A percentile compares a stretch with the other conserved stretches of the same genome.
phyloP scores from a whole-genome alignment of 176 grass and related monocot species.

The Ensete glaucum region DNA sequence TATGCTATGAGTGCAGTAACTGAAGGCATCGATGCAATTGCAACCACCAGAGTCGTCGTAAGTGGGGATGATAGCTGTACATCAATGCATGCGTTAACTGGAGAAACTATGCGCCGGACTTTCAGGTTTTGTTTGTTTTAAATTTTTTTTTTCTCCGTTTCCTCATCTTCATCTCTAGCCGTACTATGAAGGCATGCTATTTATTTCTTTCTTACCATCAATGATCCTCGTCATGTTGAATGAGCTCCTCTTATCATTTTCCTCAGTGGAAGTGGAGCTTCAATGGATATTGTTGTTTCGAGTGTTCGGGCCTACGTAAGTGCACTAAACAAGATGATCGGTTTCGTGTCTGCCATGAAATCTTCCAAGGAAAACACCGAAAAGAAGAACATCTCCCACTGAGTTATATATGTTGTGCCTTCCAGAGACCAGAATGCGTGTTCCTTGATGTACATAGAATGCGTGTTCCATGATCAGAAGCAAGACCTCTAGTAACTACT shows the following conservation, averaged over 20 bases:
- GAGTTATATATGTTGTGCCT: not conserved
- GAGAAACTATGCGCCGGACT: slow-evolving; percentile 33
- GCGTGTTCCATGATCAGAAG: too few species aligned
- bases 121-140: slow-evolving; percentile 47
- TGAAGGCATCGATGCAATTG: slow-evolving; percentile 95
- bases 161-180: too few species aligned
- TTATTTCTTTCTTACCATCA: not conserved
- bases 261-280: slow-evolving; percentile 68
- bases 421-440: not conserved
- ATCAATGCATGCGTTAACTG: slow-evolving; percentile 35
- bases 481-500: too few species aligned
- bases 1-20: slow-evolving; percentile 78
- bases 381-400: not conserved
- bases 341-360: slow-evolving; percentile 46
- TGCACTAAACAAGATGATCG: slow-evolving; percentile 83
- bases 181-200: too few species aligned
- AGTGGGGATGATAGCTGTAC: slow-evolving; percentile 29
- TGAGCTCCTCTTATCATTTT: slow-evolving; percentile 1
- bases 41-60: slow-evolving; percentile 70
- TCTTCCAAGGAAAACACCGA: slow-evolving; percentile 31
- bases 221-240: not conserved
- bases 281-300: slow-evolving; percentile 72
- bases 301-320: slow-evolving; percentile 80
- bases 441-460: not conserved
- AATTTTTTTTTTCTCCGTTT: not conserved